Evolutionary conservation across 192 early-diverging fungal genomes (phyloP), one percentile per base, ranked within the genome.

Genomic region (Coemansia umbellata): DNA sequence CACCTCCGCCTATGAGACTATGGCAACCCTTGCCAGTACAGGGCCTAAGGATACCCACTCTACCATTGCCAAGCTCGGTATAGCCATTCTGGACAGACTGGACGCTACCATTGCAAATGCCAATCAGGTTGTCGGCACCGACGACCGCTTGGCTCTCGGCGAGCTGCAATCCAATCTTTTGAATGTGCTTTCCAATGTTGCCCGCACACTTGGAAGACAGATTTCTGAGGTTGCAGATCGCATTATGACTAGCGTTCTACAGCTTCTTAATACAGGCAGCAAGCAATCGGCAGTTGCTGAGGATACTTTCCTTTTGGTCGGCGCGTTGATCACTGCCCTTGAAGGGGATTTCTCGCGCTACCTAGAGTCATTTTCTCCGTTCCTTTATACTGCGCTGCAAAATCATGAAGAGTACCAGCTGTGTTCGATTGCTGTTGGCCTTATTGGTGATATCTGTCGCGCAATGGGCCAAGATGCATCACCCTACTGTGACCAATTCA

Each of bases 381-480:
- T 86, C 66, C 79, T 99, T 14, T 84, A 87, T 41, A 62, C 56
- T 26, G 92, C 91, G 0, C 75, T 99, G 32, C 83, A 88, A 57
- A 93, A 94, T 79, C 85, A 89, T 42, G 86, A 92, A 62, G 95
- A 98, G 61, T 82, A 91, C 67, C 88, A 95, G 70, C 77, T 98
- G 48, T 94, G 93, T 67, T 79, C 84, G 11, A 95, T 98, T 56
- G 90, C 94, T 4, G 85, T 99, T 10, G 97, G 97, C n/a, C 62
- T 96, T 24, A 91, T 98, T 56, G 95, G 95, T 17, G 97, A 99
- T 78, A 90, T 98, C 58, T 93, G 90, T 78, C 89, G 97, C 33
- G 81, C 87, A 9, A 74, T 98, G 40, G 86, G 87, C 44, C 62
- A 47, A 18, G 81, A 87, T 17, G 73, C 78, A 33, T 63, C 83